A percentile compares a stretch with the other conserved stretches of the same genome.
phyloP scores from a whole-genome alignment of 2,329 filamentous ascomycete species.

The Saccharata proteae region DNA sequence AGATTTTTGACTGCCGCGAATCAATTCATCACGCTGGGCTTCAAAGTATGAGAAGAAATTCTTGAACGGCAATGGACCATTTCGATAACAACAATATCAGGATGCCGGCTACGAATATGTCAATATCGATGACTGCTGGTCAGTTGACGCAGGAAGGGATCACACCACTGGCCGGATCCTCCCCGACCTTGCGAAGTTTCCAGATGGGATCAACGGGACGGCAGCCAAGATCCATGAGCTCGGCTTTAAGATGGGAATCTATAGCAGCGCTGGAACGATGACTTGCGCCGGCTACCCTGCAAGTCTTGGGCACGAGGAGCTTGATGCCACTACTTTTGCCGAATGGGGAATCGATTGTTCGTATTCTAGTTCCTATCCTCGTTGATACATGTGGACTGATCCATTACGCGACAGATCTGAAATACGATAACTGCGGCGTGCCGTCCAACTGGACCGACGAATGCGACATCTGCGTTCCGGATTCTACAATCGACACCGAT shows the following conservation, averaged over 20 bases:
- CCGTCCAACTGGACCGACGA: slow-evolving; percentile 27
- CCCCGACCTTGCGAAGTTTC: slow-evolving; percentile 37
- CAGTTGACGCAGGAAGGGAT: slow-evolving; percentile 37
- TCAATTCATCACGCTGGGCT: slow-evolving; percentile 36
- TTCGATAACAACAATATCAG: slow-evolving; percentile 4
- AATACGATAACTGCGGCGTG: slow-evolving; percentile 27
- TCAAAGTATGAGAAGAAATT: slow-evolving; percentile 20
- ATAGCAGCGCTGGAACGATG: slow-evolving; percentile 40
- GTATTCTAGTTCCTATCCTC: not conserved
- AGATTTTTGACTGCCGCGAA: slow-evolving; percentile 38
- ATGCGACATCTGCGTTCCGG: slow-evolving; percentile 29
- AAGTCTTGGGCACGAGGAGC: slow-evolving; percentile 42
- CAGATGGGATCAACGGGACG: slow-evolving; percentile 43
- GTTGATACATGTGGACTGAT: slow-evolving; percentile 7
- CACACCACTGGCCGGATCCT: slow-evolving; percentile 26
- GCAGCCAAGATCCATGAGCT: slow-evolving; percentile 43
- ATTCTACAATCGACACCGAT: slow-evolving; percentile 20
- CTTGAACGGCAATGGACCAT: slow-evolving; percentile 1
- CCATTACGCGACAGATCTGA: slow-evolving; percentile 15
- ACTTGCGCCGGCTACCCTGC: slow-evolving; percentile 45
- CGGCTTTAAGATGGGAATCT: slow-evolving; percentile 52
- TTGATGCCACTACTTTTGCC: slow-evolving; percentile 47
- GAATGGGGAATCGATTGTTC: slow-evolving; percentile 23
- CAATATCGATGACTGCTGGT: slow-evolving; percentile 50
- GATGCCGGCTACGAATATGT: slow-evolving; percentile 47